Conservation (phyloP, 2,329 filamentous ascomycete genomes). For the Fusarium sp. region DNA sequence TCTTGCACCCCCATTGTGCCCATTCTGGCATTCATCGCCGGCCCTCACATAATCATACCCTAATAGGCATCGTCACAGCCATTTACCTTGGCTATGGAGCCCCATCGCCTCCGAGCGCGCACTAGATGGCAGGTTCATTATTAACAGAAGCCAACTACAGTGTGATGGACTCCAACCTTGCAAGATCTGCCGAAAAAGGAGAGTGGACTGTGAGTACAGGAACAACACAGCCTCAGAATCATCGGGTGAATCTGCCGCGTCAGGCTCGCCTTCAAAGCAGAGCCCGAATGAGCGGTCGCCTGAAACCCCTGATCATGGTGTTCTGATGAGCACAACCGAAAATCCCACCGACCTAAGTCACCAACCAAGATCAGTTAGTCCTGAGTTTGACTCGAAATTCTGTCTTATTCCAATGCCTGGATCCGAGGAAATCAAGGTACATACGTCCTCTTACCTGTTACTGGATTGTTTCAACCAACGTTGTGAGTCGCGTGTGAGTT, state of each 20-base stretch:
- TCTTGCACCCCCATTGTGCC: background rate
- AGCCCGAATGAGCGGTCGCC: background rate
- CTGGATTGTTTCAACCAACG: constrained; percentile 71
- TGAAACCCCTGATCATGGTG: background rate
- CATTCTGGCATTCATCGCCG: background rate
- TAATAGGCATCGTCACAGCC: background rate
- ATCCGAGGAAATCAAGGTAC: constrained; percentile 69
- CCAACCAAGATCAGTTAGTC: background rate
- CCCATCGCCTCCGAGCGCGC: background rate
- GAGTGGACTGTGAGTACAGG: constrained; percentile 24
- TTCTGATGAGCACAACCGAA: background rate
- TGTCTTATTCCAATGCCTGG: constrained; percentile 49
- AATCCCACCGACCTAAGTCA: background rate
- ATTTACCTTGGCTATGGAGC: no score
- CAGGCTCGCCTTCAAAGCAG: constrained; percentile 6
- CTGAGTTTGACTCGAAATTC: constrained; percentile 1
- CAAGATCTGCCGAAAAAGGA: constrained; percentile 67
- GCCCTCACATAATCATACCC: background rate
- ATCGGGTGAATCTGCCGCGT: background rate
- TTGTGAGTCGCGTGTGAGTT: constrained; percentile 58
- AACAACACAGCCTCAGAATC: constrained; percentile 2
- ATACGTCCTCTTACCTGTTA: constrained; percentile 70
- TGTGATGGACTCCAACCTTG: constrained; percentile 73
- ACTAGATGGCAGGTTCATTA: background rate
- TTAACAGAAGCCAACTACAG: constrained; percentile 53